Conservation (phyloP, 345 rosid species). For the Anastatica hierochuntica region DNA sequence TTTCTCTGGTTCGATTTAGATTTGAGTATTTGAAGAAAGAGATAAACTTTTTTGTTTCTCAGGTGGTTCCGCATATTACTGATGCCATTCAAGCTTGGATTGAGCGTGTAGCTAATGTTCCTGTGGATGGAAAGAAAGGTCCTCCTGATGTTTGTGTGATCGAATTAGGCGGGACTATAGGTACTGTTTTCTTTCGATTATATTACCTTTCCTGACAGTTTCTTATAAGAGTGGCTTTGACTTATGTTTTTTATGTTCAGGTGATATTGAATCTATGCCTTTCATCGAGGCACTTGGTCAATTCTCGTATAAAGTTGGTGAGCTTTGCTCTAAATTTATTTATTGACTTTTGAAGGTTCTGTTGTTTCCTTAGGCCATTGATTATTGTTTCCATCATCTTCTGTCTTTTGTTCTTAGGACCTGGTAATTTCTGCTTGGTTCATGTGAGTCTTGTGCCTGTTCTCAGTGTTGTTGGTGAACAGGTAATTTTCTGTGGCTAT, state of each 20-base stretch:
- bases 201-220: not conserved
- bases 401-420: constrained; percentile 40
- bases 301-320: constrained; percentile 88
- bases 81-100: constrained; percentile 97
- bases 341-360: not conserved
- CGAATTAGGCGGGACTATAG: constrained; percentile 97
- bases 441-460: constrained; percentile 99
- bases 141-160: constrained; percentile 97
- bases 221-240: not conserved
- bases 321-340: constrained; percentile 8
- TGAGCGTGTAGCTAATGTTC: constrained; percentile 70
- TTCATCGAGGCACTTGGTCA: constrained; percentile 96
- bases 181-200: constrained; percentile 25
- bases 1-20: not conserved
- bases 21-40: constrained; percentile 5
- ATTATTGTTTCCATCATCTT: not conserved
- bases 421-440: constrained; percentile 87
- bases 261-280: constrained; percentile 97
- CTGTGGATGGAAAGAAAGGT: constrained; percentile 80
- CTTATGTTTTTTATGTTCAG: constrained; percentile 32
- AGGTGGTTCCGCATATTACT: constrained; percentile 97
- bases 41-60: not conserved
- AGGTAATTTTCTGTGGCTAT: constrained; percentile 36
- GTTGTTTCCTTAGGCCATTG: not conserved
- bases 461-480: constrained; percentile 93